These are phyloP conservation scores for Diversispora eburnea DNA, from an alignment of 192 early-diverging fungal genomes.

Conservation along the genomic window DNA sequence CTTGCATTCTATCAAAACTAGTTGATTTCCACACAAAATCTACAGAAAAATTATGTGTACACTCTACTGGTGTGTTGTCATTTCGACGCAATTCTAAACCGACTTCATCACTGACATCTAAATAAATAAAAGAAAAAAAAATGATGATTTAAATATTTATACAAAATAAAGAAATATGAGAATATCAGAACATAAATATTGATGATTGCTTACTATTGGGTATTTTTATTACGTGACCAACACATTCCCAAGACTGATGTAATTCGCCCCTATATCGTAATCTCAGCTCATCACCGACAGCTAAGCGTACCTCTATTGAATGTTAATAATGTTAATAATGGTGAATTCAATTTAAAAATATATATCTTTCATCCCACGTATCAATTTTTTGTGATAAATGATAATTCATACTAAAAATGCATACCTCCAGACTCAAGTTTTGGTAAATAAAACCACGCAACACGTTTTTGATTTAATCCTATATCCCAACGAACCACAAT, in stretches of 20 bases:
- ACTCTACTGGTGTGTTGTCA: constrained; percentile 70
- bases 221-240: constrained; percentile 91
- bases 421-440: constrained; percentile 72
- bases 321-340: neutral
- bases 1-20: constrained; percentile 96
- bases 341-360: too few species aligned
- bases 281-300: constrained; percentile 91
- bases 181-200: neutral
- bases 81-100: constrained; percentile 77
- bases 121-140: neutral
- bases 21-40: constrained; percentile 99
- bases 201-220: constrained; percentile 72
- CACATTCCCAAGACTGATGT: constrained; percentile 79
- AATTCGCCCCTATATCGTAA: constrained; percentile 85
- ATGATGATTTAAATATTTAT: neutral
- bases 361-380: too few species aligned
- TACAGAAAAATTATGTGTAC: constrained; percentile 87
- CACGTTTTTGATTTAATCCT: constrained; percentile 87
- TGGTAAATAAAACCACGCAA: constrained; percentile 91
- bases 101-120: constrained; percentile 89
- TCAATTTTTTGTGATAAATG: constrained; percentile 29
- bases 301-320: constrained; percentile 84
- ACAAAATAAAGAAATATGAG: too few species aligned
- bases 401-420: neutral
- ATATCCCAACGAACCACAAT: constrained; percentile 96